Conservation (phyloP, 345 rosid species). For the Atalantia buxifolia region DNA sequence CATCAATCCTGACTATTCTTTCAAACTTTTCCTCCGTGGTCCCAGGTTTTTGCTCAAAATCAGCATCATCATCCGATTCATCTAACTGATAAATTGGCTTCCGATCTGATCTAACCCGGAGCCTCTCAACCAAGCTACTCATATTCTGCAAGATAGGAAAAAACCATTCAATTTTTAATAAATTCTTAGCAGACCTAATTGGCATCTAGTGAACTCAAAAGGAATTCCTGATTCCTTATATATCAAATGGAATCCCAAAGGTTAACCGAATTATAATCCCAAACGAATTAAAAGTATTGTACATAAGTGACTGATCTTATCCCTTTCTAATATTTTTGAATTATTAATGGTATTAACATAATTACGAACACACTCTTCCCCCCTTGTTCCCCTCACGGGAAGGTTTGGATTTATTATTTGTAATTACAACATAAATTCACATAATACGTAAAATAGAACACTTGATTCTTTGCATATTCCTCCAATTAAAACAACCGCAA, state of each 20-base stretch:
- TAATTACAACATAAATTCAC: background rate
- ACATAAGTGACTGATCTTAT: background rate
- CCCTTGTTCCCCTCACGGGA: too few species aligned
- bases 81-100: conserved; percentile 84
- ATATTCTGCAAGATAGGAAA: conserved; percentile 54
- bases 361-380: background rate
- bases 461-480: background rate
- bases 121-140: conserved; percentile 99
- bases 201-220: background rate
- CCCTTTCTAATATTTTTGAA: background rate
- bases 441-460: background rate
- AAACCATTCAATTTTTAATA: background rate
- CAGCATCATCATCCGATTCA: conserved; percentile 92
- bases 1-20: conserved; percentile 71
- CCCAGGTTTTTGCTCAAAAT: conserved; percentile 53
- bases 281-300: background rate
- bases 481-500: background rate
- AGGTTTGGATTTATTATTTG: background rate
- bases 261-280: background rate
- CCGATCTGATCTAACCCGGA: conserved; percentile 79
- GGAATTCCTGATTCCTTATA: background rate
- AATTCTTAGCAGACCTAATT: background rate
- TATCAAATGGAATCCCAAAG: background rate
- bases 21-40: conserved; percentile 53
- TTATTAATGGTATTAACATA: background rate